phyloP scores from a whole-genome alignment of 1,139 yeast genomes.

The Debaryomyces sp. region DNA sequence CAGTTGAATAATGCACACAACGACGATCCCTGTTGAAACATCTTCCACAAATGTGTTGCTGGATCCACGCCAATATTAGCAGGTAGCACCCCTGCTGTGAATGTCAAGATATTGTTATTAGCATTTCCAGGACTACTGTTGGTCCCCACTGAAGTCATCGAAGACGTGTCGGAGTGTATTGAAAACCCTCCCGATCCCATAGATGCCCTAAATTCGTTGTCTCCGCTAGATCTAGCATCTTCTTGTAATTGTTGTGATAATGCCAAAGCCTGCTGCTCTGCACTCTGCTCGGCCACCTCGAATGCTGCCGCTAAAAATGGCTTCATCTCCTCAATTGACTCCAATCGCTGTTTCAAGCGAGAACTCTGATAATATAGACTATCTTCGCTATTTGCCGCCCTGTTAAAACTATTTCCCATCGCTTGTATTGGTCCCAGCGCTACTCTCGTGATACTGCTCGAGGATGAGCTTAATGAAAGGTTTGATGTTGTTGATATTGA shows the following conservation, averaged over 20 bases:
- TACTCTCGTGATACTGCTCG: slow-evolving; percentile 37
- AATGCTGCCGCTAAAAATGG: slow-evolving; percentile 66
- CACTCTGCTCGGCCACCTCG: slow-evolving; percentile 59
- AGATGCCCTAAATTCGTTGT: slow-evolving; percentile 31
- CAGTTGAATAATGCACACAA: slow-evolving; percentile 81
- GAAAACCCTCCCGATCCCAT: slow-evolving; percentile 28
- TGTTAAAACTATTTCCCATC: slow-evolving; percentile 50
- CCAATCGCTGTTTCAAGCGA: slow-evolving; percentile 58
- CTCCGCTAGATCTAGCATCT: slow-evolving; percentile 16
- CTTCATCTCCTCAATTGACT: slow-evolving; percentile 67
- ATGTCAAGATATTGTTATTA: slow-evolving; percentile 51
- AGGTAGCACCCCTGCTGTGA: slow-evolving; percentile 76
- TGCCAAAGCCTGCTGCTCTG: slow-evolving; percentile 73
- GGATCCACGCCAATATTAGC: slow-evolving; percentile 82
- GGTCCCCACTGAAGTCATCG: slow-evolving; percentile 13
- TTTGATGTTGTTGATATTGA: slow-evolving; percentile 41
- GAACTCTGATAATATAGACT: slow-evolving; percentile 77
- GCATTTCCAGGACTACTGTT: slow-evolving; percentile 12
- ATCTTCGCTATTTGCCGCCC: slow-evolving; percentile 64
- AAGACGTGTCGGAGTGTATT: slow-evolving; percentile 26
- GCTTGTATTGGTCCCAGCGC: slow-evolving; percentile 48
- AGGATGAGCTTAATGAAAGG: slow-evolving; percentile 29
- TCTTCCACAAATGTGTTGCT: slow-evolving; percentile 85
- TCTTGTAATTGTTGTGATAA: slow-evolving; percentile 43
- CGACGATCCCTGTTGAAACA: slow-evolving; percentile 92